Evolutionary conservation across 495 filamentous ascomycete species (phyloP), one percentile per base, ranked within the genome.

Genomic region (Trichoderma erinaceum): DNA sequence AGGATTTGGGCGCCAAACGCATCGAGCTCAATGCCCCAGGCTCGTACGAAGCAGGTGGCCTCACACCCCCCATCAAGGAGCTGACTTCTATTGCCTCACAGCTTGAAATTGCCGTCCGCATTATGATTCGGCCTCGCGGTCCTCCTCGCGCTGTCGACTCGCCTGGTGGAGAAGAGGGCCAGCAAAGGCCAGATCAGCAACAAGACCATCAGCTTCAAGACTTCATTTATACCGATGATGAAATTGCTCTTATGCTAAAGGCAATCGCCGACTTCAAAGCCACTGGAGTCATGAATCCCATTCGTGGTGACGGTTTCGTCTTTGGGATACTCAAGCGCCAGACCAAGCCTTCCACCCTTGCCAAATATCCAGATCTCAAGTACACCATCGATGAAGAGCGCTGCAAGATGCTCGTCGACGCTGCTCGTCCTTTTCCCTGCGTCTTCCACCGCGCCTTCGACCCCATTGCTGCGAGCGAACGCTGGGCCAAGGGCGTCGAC

Each of bases 51-150:
- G 72, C 72, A 11, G 79, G 78, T 18, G 80, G 79, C 2, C 71
- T 75, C n/a, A 80, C 80, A 1, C 80, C 79, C 7, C 71, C 75
- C 10, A 41, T 73, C 50, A 3, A 35, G 16, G 72, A 74, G 32
- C 72, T 76, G 27, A 25, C 64, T 38, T 25, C 61, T 13, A 70
- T 46, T 44, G 56, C 23, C 70, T 58, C 27, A 68, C 25, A 41
- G 68, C 38, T 71, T 3, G 56, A 71, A 23, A 68, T 75, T 35
- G 70, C 77, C 3, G 68, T 81, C 1, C 77, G 78, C 3, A 67
- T 83, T 66, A 83, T 83, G 80, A 82, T 83, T 65, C 73, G 80
- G n/a, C 80, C 79, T 2, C 75, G 78, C 23, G 78, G 77, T 10
- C 70, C 76, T 3, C 70, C 72, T 0, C 16, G 69, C 27, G 23